These are phyloP conservation scores for Apiotrichum domesticum DNA, from an alignment of 1,284 basidiomycete species.

Conservation along the genomic window DNA sequence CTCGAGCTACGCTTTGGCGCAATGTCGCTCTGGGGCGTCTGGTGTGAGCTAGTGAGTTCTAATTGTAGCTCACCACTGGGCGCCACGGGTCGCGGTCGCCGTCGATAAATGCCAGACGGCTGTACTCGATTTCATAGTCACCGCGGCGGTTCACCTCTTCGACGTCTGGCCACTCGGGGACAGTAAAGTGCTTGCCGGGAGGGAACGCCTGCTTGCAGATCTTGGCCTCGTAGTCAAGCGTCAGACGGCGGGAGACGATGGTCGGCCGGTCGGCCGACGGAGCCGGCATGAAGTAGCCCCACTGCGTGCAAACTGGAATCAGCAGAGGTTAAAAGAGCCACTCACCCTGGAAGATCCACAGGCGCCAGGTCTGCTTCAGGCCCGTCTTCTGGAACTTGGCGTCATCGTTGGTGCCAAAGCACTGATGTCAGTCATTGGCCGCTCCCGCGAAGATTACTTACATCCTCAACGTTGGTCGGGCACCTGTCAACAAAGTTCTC, in stretches of 20 bases:
- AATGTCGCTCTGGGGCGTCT: slow-evolving; percentile 71
- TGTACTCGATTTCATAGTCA: slow-evolving; percentile 65
- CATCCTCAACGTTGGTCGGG: slow-evolving; percentile 57
- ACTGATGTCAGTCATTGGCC: slow-evolving; percentile 50
- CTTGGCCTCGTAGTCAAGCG: slow-evolving; percentile 69
- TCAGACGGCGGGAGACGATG: slow-evolving; percentile 54
- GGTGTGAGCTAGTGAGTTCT: not conserved
- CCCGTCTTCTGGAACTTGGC: slow-evolving; percentile 58
- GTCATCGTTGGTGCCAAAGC: slow-evolving; percentile 77
- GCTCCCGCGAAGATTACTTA: slow-evolving; percentile 38
- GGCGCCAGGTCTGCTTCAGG: slow-evolving; percentile 67
- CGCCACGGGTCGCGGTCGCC: slow-evolving; percentile 69
- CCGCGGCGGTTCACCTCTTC: slow-evolving; percentile 72
- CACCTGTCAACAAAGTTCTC: slow-evolving; percentile 62
- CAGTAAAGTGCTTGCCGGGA: slow-evolving; percentile 64
- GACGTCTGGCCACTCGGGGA: slow-evolving; percentile 69
- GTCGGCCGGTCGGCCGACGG: slow-evolving; percentile 34
- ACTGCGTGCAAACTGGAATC: slow-evolving; percentile 64
- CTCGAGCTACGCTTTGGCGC: slow-evolving; percentile 67
- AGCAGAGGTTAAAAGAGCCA: not conserved
- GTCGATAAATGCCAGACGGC: slow-evolving; percentile 71
- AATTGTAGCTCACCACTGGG: slow-evolving; percentile 51
- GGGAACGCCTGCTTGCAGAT: slow-evolving; percentile 79
- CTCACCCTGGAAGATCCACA: slow-evolving; percentile 75
- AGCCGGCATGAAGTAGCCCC: slow-evolving; percentile 72